Percentiles rank a stretch among this genome's conserved stretches.
Evolutionary conservation across 2,329 filamentous ascomycete genomes (phyloP).

Genomic region (Cucurbitaria berberidis): DNA sequence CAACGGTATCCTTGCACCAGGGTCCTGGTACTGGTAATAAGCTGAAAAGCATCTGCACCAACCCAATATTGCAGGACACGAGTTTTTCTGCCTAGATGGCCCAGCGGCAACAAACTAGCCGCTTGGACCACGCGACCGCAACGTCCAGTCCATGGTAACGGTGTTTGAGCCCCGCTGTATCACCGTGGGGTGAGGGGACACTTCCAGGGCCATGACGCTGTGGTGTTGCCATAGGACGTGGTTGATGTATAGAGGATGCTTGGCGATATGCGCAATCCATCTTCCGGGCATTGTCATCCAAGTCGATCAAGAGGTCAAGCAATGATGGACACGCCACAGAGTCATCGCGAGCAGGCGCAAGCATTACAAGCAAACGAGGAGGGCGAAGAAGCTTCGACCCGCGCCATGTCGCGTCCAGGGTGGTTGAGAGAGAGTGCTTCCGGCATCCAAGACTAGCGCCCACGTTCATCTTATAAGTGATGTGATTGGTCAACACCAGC

Average conservation of each 20-base stretch:
- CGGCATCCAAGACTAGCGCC: not conserved
- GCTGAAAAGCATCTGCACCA: not conserved
- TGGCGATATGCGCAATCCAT: not conserved
- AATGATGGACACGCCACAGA: conserved; percentile 3
- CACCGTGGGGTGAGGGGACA: not conserved
- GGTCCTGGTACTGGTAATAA: conserved; percentile 3
- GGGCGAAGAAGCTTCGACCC: conserved; percentile 7
- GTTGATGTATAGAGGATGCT: not conserved
- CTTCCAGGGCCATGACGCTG: not conserved
- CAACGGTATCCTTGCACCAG: not conserved
- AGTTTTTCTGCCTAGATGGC: not conserved
- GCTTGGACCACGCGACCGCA: not conserved
- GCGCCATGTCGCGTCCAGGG: not conserved
- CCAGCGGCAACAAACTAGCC: not conserved
- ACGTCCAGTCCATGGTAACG: not conserved
- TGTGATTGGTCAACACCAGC: not conserved
- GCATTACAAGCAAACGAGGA: conserved; percentile 1
- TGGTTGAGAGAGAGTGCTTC: not conserved
- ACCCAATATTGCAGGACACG: conserved; percentile 4
- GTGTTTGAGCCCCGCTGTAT: not conserved
- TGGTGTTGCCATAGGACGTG: not conserved
- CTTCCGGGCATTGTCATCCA: not conserved
- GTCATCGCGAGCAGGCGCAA: not conserved
- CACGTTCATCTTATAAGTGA: not conserved
- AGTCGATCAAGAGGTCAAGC: not conserved